Evolutionary conservation across 1,284 basidiomycete species (phyloP).

Genomic region (Leccinum olivaceoglutinosum): DNA sequence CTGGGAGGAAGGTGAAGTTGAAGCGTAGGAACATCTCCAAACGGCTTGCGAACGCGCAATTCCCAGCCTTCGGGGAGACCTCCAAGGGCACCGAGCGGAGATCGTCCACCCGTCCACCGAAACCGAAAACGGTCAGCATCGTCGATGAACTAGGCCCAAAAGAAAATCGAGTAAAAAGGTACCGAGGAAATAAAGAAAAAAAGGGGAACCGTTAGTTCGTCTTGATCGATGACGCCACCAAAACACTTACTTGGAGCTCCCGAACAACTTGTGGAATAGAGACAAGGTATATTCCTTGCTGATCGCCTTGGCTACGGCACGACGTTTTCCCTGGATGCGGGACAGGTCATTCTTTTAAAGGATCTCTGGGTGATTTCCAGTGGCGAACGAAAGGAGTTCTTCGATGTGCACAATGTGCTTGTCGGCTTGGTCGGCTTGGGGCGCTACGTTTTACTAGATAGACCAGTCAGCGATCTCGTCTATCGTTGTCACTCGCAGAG

Average conservation of each 20-base stretch:
- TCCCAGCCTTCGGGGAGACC: too few relatives aligned
- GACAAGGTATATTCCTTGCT: constrained; percentile 53
- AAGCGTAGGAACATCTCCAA: too few relatives aligned
- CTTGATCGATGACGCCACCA: background rate
- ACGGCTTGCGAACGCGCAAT: too few relatives aligned
- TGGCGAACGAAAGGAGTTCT: constrained; percentile 54
- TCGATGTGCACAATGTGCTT: constrained; percentile 47
- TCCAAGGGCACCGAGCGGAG: too few relatives aligned
- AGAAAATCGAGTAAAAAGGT: background rate
- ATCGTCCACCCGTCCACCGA: too few relatives aligned
- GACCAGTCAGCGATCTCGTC: background rate
- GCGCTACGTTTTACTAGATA: constrained; percentile 40
- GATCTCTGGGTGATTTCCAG: constrained; percentile 48
- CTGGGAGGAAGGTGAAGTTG: too few relatives aligned
- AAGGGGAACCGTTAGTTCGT: background rate
- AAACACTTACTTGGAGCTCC: constrained; percentile 56
- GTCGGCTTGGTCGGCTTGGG: constrained; percentile 47
- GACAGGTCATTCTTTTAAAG: constrained; percentile 53
- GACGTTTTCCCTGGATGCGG: constrained; percentile 48
- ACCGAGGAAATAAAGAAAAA: background rate
- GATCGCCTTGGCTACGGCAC: constrained; percentile 44
- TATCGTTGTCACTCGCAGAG: background rate
- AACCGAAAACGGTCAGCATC: too few relatives aligned
- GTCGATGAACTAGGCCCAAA: too few relatives aligned
- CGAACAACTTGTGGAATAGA: constrained; percentile 53